Percentiles rank a stretch among this genome's conserved stretches.
Conservation (phyloP, 1,284 basidiomycete species). For the Fomitopsis betulina region DNA sequence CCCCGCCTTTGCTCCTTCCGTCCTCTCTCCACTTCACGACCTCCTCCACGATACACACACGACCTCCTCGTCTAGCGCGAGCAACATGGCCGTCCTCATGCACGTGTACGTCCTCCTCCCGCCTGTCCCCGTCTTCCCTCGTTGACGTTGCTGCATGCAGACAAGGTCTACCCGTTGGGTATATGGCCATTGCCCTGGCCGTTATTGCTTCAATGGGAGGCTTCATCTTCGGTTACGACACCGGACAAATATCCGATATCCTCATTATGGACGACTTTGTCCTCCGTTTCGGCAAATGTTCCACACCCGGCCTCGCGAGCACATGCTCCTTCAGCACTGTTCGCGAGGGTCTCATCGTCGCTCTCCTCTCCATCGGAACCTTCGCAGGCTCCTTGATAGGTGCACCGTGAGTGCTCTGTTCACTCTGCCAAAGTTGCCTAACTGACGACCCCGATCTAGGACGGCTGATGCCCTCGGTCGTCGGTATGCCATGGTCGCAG, state of each 20-base stretch:
- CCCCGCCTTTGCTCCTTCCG: neutral
- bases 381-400: slow-evolving; percentile 56
- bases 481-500: slow-evolving; percentile 64
- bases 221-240: slow-evolving; percentile 76
- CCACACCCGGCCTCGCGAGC: slow-evolving; percentile 30
- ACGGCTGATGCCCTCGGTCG: slow-evolving; percentile 67
- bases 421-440: neutral
- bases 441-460: slow-evolving; percentile 22
- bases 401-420: slow-evolving; percentile 44
- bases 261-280: slow-evolving; percentile 73
- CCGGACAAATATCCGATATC: slow-evolving; percentile 77
- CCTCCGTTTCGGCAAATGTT: slow-evolving; percentile 54
- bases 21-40: neutral
- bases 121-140: neutral
- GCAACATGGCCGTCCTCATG: slow-evolving; percentile 5
- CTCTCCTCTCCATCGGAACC: slow-evolving; percentile 64
- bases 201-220: slow-evolving; percentile 75
- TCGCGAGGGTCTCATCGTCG: slow-evolving; percentile 63
- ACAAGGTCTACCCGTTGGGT: slow-evolving; percentile 47
- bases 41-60: neutral
- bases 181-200: slow-evolving; percentile 62
- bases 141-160: slow-evolving; percentile 13
- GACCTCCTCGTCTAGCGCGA: neutral
- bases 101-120: neutral
- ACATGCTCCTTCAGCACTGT: slow-evolving; percentile 51